phyloP scores from a whole-genome alignment of 805 yeast species.

The Candida nonsorbophila region DNA sequence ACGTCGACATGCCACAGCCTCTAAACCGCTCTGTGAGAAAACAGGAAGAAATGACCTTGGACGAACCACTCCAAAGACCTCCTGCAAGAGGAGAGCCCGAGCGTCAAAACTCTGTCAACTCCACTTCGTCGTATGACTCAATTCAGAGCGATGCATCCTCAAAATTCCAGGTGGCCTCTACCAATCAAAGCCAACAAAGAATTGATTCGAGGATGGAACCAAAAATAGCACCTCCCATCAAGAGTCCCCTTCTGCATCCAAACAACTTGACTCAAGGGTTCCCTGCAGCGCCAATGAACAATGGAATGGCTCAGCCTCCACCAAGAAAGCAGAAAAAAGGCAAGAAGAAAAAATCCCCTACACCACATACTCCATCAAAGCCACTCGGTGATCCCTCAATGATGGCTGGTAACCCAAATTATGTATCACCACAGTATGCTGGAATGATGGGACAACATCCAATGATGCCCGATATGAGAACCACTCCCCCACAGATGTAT shows the following conservation, averaged over 20 bases:
- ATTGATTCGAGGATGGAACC: too few species aligned
- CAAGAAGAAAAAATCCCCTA: too few species aligned
- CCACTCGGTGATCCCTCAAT: too few species aligned
- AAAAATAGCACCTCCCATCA: too few species aligned
- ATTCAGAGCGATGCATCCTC: slow-evolving; percentile 25
- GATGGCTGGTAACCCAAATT: too few species aligned
- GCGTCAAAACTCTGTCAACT: slow-evolving; percentile 6
- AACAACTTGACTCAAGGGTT: not conserved
- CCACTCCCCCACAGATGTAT: too few species aligned
- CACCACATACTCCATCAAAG: too few species aligned
- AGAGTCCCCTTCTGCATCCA: slow-evolving; percentile 1
- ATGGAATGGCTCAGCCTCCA: slow-evolving; percentile 1
- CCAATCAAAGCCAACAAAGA: slow-evolving; percentile 3
- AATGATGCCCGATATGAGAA: slow-evolving; percentile 1
- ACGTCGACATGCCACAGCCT: slow-evolving; percentile 1
- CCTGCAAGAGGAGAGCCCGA: slow-evolving; percentile 4
- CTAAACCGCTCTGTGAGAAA: not conserved
- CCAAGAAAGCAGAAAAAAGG: too few species aligned
- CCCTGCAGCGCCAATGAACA: slow-evolving; percentile 1
- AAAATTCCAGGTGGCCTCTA: slow-evolving; percentile 18
- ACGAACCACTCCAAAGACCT: not conserved
- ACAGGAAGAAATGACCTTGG: slow-evolving; percentile 1
- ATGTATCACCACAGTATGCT: slow-evolving; percentile 1
- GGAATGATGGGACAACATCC: not conserved
- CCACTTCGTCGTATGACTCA: slow-evolving; percentile 21